Evolutionary conservation across 768 basidiomycete species (phyloP).

Genomic region (Suillus luteus): DNA sequence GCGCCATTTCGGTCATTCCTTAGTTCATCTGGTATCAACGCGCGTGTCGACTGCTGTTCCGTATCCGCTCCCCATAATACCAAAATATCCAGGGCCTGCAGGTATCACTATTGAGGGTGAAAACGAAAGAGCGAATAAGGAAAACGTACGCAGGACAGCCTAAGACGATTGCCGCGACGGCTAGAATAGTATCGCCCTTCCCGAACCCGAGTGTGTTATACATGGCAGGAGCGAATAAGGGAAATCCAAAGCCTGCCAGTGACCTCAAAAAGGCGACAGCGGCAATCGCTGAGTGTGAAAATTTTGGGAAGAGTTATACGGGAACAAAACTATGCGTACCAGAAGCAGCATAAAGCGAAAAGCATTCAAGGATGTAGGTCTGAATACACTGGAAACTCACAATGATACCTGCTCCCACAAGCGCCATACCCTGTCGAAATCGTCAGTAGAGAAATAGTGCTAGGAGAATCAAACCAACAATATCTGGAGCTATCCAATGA

Average conservation of each 20-base stretch:
- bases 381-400: conserved; percentile 63
- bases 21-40: neutral
- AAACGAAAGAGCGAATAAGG: neutral
- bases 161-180: conserved; percentile 53
- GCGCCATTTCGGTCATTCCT: neutral
- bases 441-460: neutral
- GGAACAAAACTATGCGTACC: conserved; percentile 39
- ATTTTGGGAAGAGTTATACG: neutral
- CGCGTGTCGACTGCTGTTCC: conserved; percentile 48
- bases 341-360: conserved; percentile 68
- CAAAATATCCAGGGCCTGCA: conserved; percentile 45
- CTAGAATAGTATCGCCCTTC: conserved; percentile 67
- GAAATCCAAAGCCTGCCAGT: conserved; percentile 73
- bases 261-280: conserved; percentile 65
- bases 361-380: conserved; percentile 69
- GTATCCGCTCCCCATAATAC: conserved; percentile 51
- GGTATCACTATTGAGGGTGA: conserved; percentile 4
- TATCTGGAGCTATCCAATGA: conserved; percentile 72
- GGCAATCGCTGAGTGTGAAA: conserved; percentile 52
- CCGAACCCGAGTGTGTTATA: conserved; percentile 68
- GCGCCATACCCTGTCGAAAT: conserved; percentile 50
- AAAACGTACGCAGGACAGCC: conserved; percentile 53
- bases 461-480: conserved; percentile 42
- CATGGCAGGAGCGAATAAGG: conserved; percentile 76
- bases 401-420: conserved; percentile 61